Evolutionary conservation across 208 protist genomes (phyloP), one percentile per base, ranked within the genome.

Genomic region (Crithidia brevicula): DNA sequence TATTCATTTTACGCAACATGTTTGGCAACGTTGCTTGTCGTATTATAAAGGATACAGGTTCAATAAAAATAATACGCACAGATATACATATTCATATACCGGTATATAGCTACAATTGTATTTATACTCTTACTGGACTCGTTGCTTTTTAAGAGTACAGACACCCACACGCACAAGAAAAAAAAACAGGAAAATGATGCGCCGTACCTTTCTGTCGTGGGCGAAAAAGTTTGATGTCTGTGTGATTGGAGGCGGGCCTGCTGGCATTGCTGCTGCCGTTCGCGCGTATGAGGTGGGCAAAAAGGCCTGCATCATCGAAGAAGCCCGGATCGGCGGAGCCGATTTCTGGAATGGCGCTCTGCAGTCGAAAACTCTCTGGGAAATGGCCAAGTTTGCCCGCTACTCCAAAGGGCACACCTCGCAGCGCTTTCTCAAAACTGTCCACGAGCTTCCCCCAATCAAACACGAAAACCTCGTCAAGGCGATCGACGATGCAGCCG

Each of bases 341-440:
- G 91, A 94, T 67, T 81, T 97, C 69, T 96, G 91, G 89, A 91
- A 97, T 68, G 93, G 93, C 4, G 87, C 93, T 9, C 63, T 97
- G 45, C 87, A 95, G 53, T 95, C 88, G 5, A 97, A 97, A 47
- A 96, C 89, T 8, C 65, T 96, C 22, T 97, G 93, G 91, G 88
- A 97, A 75, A 93, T 97, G 88, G 77, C 93, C 3, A 94, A 95
- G 51, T 93, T 94, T 52, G 77, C 82, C 23, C 77, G 79, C 18
- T 67, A 88, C 23, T 74, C 89, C 36, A 73, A 72, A 46, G 83
- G 82, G 11, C 49, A 79, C 10, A 80, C 77, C 9, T 75, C 83
- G 1, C 42, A 72, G 47, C 86, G 87, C 13, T 88, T 92, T 46
- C 67, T 93, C 59, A 89, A 84, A 25, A 52, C 67, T 4, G 60